phyloP scores from a whole-genome alignment of 1,139 yeast genomes.

The Geotrichum candidum region DNA sequence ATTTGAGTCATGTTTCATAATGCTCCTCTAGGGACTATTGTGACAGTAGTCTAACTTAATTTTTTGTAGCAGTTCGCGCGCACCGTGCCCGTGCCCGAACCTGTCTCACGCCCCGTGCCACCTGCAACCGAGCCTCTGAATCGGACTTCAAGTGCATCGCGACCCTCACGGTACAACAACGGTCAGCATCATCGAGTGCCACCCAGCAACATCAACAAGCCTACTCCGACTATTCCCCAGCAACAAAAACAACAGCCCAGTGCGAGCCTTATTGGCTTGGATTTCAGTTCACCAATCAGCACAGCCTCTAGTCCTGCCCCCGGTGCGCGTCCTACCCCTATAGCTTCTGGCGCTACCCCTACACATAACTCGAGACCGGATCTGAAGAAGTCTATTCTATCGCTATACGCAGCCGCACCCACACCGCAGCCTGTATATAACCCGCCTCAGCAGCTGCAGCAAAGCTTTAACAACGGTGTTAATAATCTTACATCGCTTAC shows the following conservation, averaged over 20 bases:
- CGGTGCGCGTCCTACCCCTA: constrained; percentile 19
- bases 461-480: not conserved
- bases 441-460: constrained; percentile 9
- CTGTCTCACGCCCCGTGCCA: not conserved
- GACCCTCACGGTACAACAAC: constrained; percentile 1
- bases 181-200: not conserved
- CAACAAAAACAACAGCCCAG: constrained; percentile 7
- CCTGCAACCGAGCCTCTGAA: not conserved
- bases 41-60: not conserved
- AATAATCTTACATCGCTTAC: not conserved
- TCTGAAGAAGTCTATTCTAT: constrained; percentile 81
- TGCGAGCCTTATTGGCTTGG: constrained; percentile 15
- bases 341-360: constrained; percentile 18
- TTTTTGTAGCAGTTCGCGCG: not conserved
- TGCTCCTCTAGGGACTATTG: not conserved
- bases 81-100: not conserved
- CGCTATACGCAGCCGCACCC: constrained; percentile 71
- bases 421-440: constrained; percentile 3
- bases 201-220: constrained; percentile 4
- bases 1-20: not conserved
- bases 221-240: constrained; percentile 8
- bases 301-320: constrained; percentile 17
- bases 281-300: constrained; percentile 15
- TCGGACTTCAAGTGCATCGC: not conserved
- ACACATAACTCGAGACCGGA: constrained; percentile 48